Conservation (phyloP, 805 yeast species). For the Candida ovalis region DNA sequence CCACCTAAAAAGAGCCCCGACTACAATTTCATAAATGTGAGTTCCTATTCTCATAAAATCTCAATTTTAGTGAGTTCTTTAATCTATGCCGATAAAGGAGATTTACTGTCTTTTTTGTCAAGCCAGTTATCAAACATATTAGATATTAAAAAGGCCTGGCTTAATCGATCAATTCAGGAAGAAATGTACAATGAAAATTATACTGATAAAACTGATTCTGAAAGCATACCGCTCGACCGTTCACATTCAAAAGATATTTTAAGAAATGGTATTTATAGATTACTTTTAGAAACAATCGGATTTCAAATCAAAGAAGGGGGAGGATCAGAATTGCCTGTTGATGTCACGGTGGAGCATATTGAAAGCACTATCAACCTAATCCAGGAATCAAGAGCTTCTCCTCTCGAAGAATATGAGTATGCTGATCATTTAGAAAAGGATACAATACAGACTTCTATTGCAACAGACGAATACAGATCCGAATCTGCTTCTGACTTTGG, state of each 20-base stretch:
- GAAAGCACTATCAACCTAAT: conserved; percentile 11
- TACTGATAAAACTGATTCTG: neutral
- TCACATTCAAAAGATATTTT: conserved; percentile 7
- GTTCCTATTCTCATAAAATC: conserved; percentile 22
- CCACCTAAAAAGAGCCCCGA: conserved; percentile 17
- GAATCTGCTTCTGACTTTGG: conserved; percentile 1
- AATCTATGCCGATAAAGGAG: conserved; percentile 41
- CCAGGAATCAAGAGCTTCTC: conserved; percentile 17
- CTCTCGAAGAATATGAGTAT: conserved; percentile 22
- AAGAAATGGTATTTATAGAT: conserved; percentile 17
- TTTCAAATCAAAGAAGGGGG: conserved; percentile 9
- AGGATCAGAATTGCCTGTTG: conserved; percentile 5
- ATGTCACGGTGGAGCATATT: conserved; percentile 8
- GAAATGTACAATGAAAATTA: conserved; percentile 1
- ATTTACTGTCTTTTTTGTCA: conserved; percentile 42
- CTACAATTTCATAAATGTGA: conserved; percentile 13
- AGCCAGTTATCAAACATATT: conserved; percentile 34
- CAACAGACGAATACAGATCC: neutral
- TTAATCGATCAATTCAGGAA: neutral
- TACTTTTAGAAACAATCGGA: conserved; percentile 22
- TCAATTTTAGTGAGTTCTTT: conserved; percentile 22
- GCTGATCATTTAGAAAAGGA: neutral
- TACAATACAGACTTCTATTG: neutral
- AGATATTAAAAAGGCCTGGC: conserved; percentile 19
- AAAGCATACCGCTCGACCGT: conserved; percentile 4